phyloP scores from a whole-genome alignment of 768 basidiomycete species.

The Sutorius australiensis region DNA sequence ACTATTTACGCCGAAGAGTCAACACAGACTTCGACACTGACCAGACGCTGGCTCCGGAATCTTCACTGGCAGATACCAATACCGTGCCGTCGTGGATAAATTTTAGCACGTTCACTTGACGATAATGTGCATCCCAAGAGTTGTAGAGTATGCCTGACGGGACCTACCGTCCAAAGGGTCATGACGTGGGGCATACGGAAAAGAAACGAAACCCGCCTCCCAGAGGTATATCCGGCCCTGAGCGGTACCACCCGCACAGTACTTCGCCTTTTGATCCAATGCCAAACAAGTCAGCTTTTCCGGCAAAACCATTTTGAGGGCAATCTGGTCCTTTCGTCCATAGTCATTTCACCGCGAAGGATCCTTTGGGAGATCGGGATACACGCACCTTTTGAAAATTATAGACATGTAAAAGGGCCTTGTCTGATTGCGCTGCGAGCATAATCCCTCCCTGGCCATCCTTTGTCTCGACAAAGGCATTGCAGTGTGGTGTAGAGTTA shows the following conservation, averaged over 20 bases:
- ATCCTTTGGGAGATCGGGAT: not conserved
- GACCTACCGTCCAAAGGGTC: conserved; percentile 48
- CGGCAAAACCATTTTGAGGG: conserved; percentile 80
- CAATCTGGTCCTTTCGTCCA: conserved; percentile 74
- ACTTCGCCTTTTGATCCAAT: conserved; percentile 65
- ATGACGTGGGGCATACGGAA: conserved; percentile 1
- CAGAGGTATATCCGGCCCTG: conserved; percentile 92
- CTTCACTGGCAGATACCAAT: conserved; percentile 84
- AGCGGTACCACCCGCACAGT: conserved; percentile 83
- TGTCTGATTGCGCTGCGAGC: conserved; percentile 82
- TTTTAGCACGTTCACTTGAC: conserved; percentile 73
- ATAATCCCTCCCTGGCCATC: conserved; percentile 80
- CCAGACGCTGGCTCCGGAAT: conserved; percentile 89
- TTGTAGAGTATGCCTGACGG: conserved; percentile 91
- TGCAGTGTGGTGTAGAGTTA: conserved; percentile 58
- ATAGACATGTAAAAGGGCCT: conserved; percentile 86
- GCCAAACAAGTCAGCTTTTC: conserved; percentile 84
- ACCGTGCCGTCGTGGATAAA: conserved; percentile 82
- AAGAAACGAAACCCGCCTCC: conserved; percentile 65
- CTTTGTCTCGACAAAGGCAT: conserved; percentile 62
- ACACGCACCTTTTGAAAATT: conserved; percentile 82
- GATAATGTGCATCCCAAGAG: conserved; percentile 95
- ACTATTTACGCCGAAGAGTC: not conserved
- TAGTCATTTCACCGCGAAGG: not conserved
- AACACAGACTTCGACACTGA: conserved; percentile 71